These are phyloP conservation scores for Colletotrichum eleusines DNA, from an alignment of 2,329 filamentous ascomycete species.

Conservation along the genomic window DNA sequence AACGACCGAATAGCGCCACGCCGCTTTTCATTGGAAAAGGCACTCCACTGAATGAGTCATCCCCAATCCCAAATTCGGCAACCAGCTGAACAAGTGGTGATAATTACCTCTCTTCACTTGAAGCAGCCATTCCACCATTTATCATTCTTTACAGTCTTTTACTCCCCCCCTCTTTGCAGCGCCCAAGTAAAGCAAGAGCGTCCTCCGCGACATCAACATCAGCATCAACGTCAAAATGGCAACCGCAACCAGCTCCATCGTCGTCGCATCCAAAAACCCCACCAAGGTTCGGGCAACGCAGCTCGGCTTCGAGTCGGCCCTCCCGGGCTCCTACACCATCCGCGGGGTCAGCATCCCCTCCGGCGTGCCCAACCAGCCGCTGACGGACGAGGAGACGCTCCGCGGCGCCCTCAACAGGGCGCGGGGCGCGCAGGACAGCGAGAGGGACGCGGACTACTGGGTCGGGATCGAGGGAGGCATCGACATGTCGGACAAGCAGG, in stretches of 20 bases:
- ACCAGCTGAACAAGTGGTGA: not conserved
- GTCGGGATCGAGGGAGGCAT: slow-evolving; percentile 58
- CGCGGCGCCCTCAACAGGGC: slow-evolving; percentile 54
- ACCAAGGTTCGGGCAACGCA: slow-evolving; percentile 54
- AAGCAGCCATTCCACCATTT: too few relatives aligned
- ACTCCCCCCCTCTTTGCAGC: not conserved
- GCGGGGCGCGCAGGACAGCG: slow-evolving; percentile 47
- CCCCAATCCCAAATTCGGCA: too few relatives aligned
- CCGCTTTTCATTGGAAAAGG: not conserved
- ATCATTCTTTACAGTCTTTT: not conserved
- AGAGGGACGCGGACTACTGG: slow-evolving; percentile 54
- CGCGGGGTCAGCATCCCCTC: slow-evolving; percentile 51
- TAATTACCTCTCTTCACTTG: not conserved
- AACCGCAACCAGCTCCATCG: not conserved
- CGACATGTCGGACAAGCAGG: slow-evolving; percentile 44
- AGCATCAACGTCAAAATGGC: not conserved
- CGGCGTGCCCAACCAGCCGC: slow-evolving; percentile 55
- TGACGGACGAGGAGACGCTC: slow-evolving; percentile 54
- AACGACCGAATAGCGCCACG: not conserved
- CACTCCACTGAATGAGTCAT: slow-evolving; percentile 10
- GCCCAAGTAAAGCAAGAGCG: not conserved
- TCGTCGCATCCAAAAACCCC: slow-evolving; percentile 55
- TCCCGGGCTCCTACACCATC: slow-evolving; percentile 44
- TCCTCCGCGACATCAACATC: not conserved
- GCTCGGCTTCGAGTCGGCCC: slow-evolving; percentile 49